Conservation (phyloP, 2,329 filamentous ascomycete genomes). For the Pseudocercospora macadamiae region DNA sequence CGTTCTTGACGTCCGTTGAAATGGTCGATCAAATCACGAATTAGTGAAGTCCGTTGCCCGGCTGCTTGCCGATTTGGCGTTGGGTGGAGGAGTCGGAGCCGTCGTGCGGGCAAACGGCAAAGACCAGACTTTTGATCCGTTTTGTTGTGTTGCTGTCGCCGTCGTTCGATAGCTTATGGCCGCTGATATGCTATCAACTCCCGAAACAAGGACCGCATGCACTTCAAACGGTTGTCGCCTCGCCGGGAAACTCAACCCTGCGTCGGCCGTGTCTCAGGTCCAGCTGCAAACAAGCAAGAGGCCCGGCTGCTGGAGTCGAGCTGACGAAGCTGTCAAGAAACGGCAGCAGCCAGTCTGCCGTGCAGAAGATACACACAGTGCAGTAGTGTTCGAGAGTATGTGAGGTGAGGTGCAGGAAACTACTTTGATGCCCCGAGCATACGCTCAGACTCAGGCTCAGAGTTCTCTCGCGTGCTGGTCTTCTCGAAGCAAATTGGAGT, state of each 20-base stretch:
- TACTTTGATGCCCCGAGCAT: constrained; percentile 4
- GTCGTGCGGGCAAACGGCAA: neutral
- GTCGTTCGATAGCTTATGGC: neutral
- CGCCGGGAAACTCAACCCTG: constrained; percentile 2
- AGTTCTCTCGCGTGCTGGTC: constrained; percentile 1
- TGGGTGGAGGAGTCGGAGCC: no score
- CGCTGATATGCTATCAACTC: constrained; percentile 4
- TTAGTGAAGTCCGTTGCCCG: neutral
- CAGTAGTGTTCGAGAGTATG: neutral
- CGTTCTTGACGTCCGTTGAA: constrained; percentile 3
- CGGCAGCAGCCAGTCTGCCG: constrained; percentile 16
- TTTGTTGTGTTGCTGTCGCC: neutral
- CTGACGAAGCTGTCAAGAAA: neutral
- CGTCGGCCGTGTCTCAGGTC: neutral
- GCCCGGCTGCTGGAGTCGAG: constrained; percentile 1
- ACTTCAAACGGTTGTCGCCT: constrained; percentile 16
- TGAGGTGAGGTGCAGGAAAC: constrained; percentile 1
- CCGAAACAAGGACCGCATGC: neutral
- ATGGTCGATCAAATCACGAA: neutral
- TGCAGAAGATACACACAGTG: neutral
- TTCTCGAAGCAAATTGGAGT: constrained; percentile 1
- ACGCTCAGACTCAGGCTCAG: constrained; percentile 7
- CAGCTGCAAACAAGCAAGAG: neutral
- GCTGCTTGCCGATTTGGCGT: neutral
- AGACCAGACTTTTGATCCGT: neutral